These are phyloP conservation scores for Enterospora canceri DNA, from an alignment of 371 early-diverging fungal genomes.

Conservation along the genomic window DNA sequence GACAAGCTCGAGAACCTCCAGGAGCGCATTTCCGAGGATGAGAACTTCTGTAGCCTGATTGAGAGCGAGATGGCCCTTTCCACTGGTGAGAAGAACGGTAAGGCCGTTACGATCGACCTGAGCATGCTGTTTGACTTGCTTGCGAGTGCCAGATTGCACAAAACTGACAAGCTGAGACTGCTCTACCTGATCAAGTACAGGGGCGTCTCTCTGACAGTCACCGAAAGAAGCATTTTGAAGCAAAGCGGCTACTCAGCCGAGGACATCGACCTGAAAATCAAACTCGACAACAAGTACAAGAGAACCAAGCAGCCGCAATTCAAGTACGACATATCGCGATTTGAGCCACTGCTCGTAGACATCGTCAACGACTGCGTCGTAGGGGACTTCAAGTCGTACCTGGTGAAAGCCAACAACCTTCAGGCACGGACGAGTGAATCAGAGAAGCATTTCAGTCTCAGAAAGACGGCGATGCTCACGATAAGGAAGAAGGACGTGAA, in stretches of 20 bases:
- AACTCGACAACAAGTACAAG: conserved; percentile 4
- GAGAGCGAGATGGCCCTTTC: conserved; percentile 47
- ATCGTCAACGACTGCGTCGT: conserved; percentile 35
- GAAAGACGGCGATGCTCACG: background rate
- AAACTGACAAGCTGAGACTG: conserved; percentile 48
- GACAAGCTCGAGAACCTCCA: conserved; percentile 36
- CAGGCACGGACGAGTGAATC: background rate
- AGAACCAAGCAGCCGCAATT: conserved; percentile 11
- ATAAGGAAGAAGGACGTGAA: conserved; percentile 3
- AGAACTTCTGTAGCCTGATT: conserved; percentile 24
- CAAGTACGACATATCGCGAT: conserved; percentile 44
- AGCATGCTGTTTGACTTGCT: conserved; percentile 41
- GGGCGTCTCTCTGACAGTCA: conserved; percentile 16
- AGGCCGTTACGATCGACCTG: conserved; percentile 17
- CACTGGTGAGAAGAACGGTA: conserved; percentile 42
- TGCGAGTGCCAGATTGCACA: conserved; percentile 11
- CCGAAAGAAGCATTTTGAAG: conserved; percentile 28
- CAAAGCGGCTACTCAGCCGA: conserved; percentile 13
- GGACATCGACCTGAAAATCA: conserved; percentile 28
- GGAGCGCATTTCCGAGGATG: background rate
- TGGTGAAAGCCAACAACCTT: background rate
- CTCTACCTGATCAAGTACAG: conserved; percentile 35
- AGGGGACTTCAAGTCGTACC: background rate
- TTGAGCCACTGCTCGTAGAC: conserved; percentile 45
- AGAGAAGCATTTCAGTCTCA: conserved; percentile 1